Percentiles rank a stretch among this genome's conserved stretches.
These are phyloP conservation scores for Megacollybia marginata DNA, from an alignment of 768 basidiomycete genomes.

Conservation along the genomic window DNA sequence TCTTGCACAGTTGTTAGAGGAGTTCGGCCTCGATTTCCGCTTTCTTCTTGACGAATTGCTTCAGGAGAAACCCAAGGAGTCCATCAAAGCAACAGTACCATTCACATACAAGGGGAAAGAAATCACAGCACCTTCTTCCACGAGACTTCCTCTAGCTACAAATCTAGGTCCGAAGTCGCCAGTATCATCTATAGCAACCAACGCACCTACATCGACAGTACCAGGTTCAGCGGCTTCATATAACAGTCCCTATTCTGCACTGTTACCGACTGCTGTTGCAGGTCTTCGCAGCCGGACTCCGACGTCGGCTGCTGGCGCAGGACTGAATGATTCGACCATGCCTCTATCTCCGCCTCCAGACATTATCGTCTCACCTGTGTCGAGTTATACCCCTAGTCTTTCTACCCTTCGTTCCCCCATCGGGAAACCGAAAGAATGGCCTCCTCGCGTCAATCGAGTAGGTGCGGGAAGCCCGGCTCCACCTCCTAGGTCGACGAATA, in stretches of 20 bases:
- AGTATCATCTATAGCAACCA: neutral
- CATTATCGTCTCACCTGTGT: neutral
- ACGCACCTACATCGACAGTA: neutral
- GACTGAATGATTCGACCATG: neutral
- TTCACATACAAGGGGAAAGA: constrained; percentile 25
- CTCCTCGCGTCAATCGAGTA: constrained; percentile 18
- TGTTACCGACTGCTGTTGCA: neutral
- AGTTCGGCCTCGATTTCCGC: constrained; percentile 91
- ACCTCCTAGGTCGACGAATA: constrained; percentile 59
- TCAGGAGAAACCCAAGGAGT: constrained; percentile 38
- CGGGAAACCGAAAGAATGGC: constrained; percentile 14
- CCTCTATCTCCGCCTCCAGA: neutral
- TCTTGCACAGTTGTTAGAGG: constrained; percentile 67
- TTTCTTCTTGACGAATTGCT: constrained; percentile 81
- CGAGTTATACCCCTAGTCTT: constrained; percentile 5
- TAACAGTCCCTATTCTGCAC: neutral
- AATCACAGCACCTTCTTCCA: constrained; percentile 19
- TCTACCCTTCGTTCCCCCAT: constrained; percentile 7
- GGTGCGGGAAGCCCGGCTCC: constrained; percentile 36
- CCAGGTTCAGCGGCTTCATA: constrained; percentile 1
- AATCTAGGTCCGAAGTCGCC: neutral
- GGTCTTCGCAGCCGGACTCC: neutral
- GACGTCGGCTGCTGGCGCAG: neutral
- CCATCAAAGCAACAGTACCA: constrained; percentile 16
- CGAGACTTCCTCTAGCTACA: constrained; percentile 5